Percentiles rank a stretch among this genome's conserved stretches.
These are phyloP conservation scores for Royoungia palumana DNA, from an alignment of 768 basidiomycete genomes.

Conservation along the genomic window DNA sequence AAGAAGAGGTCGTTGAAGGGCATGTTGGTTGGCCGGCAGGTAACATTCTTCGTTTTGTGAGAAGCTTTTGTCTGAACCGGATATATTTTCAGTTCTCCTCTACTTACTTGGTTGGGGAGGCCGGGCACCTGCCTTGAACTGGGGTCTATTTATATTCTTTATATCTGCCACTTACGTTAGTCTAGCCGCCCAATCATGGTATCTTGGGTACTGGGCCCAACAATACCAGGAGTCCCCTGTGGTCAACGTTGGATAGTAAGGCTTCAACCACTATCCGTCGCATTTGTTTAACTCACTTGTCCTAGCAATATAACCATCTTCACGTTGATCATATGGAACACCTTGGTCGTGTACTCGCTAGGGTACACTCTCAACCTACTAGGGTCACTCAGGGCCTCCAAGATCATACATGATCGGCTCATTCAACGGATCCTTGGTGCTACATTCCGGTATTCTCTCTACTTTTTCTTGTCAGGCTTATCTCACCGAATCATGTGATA, in stretches of 20 bases:
- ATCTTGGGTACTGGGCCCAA: conserved; percentile 33
- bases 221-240: conserved; percentile 27
- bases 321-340: conserved; percentile 32
- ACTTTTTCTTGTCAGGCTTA: conserved; percentile 1
- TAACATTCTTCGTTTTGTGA: conserved; percentile 8
- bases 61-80: too few relatives aligned
- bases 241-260: conserved; percentile 34
- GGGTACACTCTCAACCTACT: conserved; percentile 39
- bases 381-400: conserved; percentile 51
- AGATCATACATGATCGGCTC: conserved; percentile 49
- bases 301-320: conserved; percentile 51
- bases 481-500: conserved; percentile 32
- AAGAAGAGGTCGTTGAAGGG: conserved; percentile 15
- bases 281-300: not conserved
- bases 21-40: conserved; percentile 11
- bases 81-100: conserved; percentile 6
- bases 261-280: not conserved
- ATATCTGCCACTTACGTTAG: conserved; percentile 21
- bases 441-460: conserved; percentile 60
- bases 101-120: conserved; percentile 23
- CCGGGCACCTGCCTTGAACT: conserved; percentile 24
- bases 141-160: conserved; percentile 24
- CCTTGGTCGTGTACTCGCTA: conserved; percentile 31
- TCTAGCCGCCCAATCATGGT: conserved; percentile 35
- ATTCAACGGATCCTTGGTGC: conserved; percentile 54